Evolutionary conservation across 1,284 basidiomycete species (phyloP).

Genomic region (Leucoagaricus sp.): DNA sequence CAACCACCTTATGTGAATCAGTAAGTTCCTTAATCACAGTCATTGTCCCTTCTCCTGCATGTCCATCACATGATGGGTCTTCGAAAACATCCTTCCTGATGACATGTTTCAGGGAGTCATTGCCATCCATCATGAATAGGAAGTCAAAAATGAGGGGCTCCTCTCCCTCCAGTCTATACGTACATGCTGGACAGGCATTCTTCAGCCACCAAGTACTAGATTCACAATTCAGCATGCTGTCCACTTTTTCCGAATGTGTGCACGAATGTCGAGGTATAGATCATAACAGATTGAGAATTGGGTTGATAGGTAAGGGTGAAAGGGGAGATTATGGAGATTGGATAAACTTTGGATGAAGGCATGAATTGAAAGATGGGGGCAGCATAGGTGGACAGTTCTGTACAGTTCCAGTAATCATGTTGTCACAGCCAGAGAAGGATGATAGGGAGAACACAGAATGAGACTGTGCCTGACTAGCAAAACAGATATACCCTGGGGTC

Average conservation of each 20-base stretch:
- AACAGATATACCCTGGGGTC: not conserved
- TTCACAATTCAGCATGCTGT: not conserved
- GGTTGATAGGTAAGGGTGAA: not conserved
- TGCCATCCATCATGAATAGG: conserved; percentile 10
- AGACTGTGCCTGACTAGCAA: not conserved
- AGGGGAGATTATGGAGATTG: not conserved
- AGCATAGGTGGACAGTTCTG: not conserved
- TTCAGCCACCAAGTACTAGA: not conserved
- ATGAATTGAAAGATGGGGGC: conserved; percentile 11
- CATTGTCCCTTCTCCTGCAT: not conserved
- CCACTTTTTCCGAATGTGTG: not conserved
- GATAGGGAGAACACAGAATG: not conserved
- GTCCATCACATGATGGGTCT: not conserved
- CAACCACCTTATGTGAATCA: not conserved
- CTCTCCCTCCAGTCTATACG: conserved; percentile 4
- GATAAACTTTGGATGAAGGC: conserved; percentile 6
- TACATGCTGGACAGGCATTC: conserved; percentile 8
- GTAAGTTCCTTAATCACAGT: not conserved
- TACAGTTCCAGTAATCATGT: not conserved
- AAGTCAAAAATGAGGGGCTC: not conserved
- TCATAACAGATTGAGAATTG: conserved; percentile 7
- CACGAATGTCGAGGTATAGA: not conserved
- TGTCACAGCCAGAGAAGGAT: not conserved
- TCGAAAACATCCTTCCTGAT: not conserved
- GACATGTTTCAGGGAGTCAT: conserved; percentile 8